These are phyloP conservation scores for Trichoderma pleuroti DNA, from an alignment of 2,329 filamentous ascomycete genomes.

Conservation along the genomic window DNA sequence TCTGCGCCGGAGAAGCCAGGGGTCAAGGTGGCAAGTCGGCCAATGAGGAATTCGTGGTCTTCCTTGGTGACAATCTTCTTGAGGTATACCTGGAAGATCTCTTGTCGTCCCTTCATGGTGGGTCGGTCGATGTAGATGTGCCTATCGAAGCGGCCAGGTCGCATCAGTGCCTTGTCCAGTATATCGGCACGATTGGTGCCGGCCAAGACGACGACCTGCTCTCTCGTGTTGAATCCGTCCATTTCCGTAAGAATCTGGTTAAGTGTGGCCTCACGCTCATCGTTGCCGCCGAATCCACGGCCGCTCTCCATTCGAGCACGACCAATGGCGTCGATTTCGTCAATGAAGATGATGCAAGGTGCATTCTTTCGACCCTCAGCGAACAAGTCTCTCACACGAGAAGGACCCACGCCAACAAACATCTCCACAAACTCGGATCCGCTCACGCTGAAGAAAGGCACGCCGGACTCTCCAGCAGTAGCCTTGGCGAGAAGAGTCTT, in stretches of 20 bases:
- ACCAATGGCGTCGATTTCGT: constrained; percentile 97
- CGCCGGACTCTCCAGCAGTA: constrained; percentile 91
- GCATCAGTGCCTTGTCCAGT: constrained; percentile 91
- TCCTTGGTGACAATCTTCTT: constrained; percentile 92
- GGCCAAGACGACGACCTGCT: constrained; percentile 93
- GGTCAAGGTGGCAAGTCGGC: constrained; percentile 85
- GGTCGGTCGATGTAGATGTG: constrained; percentile 94
- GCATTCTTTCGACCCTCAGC: constrained; percentile 92
- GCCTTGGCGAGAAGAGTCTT: constrained; percentile 97
- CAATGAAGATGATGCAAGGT: constrained; percentile 98
- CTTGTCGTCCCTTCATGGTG: constrained; percentile 93
- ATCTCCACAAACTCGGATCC: constrained; percentile 99
- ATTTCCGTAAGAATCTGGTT: constrained; percentile 99
- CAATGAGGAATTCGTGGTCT: constrained; percentile 81
- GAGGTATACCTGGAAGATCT: constrained; percentile 93
- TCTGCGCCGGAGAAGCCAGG: constrained; percentile 97
- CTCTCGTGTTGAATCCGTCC: constrained; percentile 97
- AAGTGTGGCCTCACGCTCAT: constrained; percentile 92
- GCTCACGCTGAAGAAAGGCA: constrained; percentile 97
- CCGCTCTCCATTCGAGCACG: constrained; percentile 80
- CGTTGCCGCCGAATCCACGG: constrained; percentile 74
- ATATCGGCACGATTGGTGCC: constrained; percentile 96
- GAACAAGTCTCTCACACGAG: constrained; percentile 90
- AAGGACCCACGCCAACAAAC: constrained; percentile 98
- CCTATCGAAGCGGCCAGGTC: constrained; percentile 92